These are phyloP conservation scores for Cyberlindnera saturnus DNA, from an alignment of 805 yeast species.

Conservation along the genomic window DNA sequence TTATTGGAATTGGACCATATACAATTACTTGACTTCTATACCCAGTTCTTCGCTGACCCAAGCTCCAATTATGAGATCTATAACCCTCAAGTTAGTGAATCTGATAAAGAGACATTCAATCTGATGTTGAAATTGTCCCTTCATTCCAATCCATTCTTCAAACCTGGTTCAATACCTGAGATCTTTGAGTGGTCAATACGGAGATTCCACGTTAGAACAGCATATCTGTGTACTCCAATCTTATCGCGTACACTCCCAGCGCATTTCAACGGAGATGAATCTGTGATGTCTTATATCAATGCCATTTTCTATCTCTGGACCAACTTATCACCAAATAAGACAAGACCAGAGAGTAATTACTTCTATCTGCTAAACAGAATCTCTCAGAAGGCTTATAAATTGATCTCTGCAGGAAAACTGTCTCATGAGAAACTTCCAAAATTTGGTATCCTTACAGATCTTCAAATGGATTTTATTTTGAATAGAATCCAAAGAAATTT, in stretches of 20 bases:
- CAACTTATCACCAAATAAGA: slow-evolving; percentile 37
- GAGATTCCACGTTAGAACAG: slow-evolving; percentile 48
- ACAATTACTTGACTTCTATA: slow-evolving; percentile 26
- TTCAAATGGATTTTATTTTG: slow-evolving; percentile 55
- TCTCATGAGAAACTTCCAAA: slow-evolving; percentile 33
- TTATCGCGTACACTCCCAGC: slow-evolving; percentile 50
- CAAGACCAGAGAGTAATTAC: slow-evolving; percentile 50
- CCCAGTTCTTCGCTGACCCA: slow-evolving; percentile 38
- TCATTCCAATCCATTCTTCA: slow-evolving; percentile 50
- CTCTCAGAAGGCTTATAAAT: slow-evolving; percentile 40
- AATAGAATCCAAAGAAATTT: slow-evolving; percentile 44
- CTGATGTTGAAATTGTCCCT: slow-evolving; percentile 47
- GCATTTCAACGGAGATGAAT: slow-evolving; percentile 26
- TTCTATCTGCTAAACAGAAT: slow-evolving; percentile 60
- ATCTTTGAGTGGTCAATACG: slow-evolving; percentile 47
- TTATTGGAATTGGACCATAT: slow-evolving; percentile 30
- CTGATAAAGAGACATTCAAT: slow-evolving; percentile 43
- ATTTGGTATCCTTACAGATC: slow-evolving; percentile 58
- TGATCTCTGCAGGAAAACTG: slow-evolving; percentile 26
- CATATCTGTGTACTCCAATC: slow-evolving; percentile 44
- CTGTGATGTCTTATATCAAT: slow-evolving; percentile 53
- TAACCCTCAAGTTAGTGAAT: slow-evolving; percentile 22
- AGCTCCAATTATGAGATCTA: slow-evolving; percentile 41
- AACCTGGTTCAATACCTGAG: slow-evolving; percentile 36
- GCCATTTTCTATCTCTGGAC: slow-evolving; percentile 71